These are phyloP conservation scores for Panaeolus cyanescens DNA, from an alignment of 768 basidiomycete genomes.

Conservation along the genomic window DNA sequence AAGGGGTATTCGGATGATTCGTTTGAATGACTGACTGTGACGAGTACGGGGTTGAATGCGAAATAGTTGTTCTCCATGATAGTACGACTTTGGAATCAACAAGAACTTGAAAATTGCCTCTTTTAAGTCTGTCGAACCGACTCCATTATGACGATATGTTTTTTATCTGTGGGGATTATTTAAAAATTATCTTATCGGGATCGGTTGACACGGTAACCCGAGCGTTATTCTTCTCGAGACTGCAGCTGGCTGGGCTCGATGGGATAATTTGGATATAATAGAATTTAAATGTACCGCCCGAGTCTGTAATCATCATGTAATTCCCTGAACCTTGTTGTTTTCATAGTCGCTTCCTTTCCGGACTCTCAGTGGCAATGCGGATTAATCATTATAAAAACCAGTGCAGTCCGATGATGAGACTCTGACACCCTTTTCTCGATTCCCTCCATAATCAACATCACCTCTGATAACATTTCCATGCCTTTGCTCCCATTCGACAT, in stretches of 20 bases:
- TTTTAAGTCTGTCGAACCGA: neutral
- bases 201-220: neutral
- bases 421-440: neutral
- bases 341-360: neutral
- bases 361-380: neutral
- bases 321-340: neutral
- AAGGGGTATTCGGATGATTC: neutral
- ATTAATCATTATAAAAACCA: neutral
- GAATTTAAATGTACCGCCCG: neutral
- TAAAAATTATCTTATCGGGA: neutral
- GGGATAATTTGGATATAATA: no score
- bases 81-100: neutral
- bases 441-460: conserved; percentile 1
- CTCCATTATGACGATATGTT: conserved; percentile 3
- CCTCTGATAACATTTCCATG: conserved; percentile 14
- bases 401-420: neutral
- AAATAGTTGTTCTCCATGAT: neutral
- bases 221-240: neutral
- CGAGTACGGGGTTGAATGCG: neutral
- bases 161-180: neutral
- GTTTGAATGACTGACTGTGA: neutral
- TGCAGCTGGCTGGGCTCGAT: neutral
- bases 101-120: neutral
- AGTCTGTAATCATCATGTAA: neutral
- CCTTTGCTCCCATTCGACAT: conserved; percentile 44